These are phyloP conservation scores for Fragosphaeria purpurea DNA, from an alignment of 2,329 filamentous ascomycete genomes.

Conservation along the genomic window DNA sequence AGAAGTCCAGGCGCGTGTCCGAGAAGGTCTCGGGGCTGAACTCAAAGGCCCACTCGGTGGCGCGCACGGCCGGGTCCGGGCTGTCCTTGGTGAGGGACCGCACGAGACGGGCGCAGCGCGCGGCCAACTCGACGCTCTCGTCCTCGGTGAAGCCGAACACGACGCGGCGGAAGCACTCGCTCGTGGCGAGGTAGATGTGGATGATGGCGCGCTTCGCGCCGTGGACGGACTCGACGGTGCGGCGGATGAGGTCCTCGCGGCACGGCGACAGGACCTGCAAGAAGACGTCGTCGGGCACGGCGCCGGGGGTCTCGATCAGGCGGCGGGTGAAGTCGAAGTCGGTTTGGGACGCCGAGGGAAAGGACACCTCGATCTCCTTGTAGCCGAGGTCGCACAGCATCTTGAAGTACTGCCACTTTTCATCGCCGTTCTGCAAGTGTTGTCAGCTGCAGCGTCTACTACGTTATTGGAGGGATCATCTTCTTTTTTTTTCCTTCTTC, in stretches of 20 bases:
- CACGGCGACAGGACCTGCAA: constrained; percentile 90
- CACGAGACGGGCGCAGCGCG: constrained; percentile 77
- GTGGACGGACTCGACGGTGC: constrained; percentile 79
- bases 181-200: constrained; percentile 93
- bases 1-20: constrained; percentile 77
- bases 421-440: constrained; percentile 86
- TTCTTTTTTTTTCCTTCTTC: too few species aligned
- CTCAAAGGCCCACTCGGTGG: constrained; percentile 65
- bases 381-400: constrained; percentile 88
- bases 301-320: constrained; percentile 74
- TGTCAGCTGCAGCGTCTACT: background rate
- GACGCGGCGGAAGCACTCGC: constrained; percentile 85
- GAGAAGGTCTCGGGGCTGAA: constrained; percentile 87
- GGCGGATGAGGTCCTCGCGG: constrained; percentile 78
- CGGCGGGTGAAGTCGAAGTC: constrained; percentile 92
- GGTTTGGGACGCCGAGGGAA: constrained; percentile 86
- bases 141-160: constrained; percentile 83
- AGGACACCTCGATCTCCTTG: constrained; percentile 96
- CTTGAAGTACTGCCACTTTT: constrained; percentile 92
- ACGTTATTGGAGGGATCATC: too few species aligned
- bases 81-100: constrained; percentile 82
- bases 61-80: constrained; percentile 40
- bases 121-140: constrained; percentile 70
- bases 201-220: constrained; percentile 90
- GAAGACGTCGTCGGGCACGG: constrained; percentile 79